Percentiles rank a stretch among this genome's conserved stretches.
These are phyloP conservation scores for Termitomyces sp. DNA, from an alignment of 768 basidiomycete species.

Conservation along the genomic window DNA sequence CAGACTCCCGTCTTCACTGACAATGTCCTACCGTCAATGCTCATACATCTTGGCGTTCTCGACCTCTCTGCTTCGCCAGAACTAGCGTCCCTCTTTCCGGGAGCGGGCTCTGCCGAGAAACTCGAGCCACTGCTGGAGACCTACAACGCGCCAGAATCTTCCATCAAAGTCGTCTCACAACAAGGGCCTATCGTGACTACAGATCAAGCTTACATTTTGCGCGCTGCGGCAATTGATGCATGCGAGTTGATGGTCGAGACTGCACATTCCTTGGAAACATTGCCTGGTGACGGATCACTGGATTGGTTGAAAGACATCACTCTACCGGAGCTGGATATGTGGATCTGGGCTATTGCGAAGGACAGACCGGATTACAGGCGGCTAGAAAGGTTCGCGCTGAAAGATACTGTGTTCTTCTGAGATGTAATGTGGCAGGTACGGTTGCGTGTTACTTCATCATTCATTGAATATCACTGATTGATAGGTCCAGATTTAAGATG, in stretches of 20 bases:
- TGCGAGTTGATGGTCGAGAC: constrained; percentile 62
- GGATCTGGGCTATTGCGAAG: constrained; percentile 83
- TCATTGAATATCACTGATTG: not conserved
- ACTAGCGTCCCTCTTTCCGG: constrained; percentile 45
- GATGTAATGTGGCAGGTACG: not conserved
- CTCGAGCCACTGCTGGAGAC: constrained; percentile 34
- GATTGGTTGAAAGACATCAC: constrained; percentile 54
- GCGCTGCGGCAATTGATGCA: constrained; percentile 77
- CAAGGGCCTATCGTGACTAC: constrained; percentile 50
- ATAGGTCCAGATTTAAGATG: not conserved
- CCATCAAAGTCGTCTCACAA: constrained; percentile 16
- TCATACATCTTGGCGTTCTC: constrained; percentile 71
- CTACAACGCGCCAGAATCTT: constrained; percentile 7
- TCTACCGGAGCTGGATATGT: constrained; percentile 61
- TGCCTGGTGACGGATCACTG: constrained; percentile 18
- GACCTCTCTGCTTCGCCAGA: constrained; percentile 49
- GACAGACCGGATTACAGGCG: constrained; percentile 66
- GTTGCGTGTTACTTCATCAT: not conserved
- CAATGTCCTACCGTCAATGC: constrained; percentile 80
- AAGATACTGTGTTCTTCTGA: constrained; percentile 68
- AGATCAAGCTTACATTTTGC: constrained; percentile 65
- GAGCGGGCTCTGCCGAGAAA: constrained; percentile 30
- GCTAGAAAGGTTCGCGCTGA: constrained; percentile 61
- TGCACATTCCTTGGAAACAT: constrained; percentile 34
- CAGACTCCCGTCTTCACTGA: constrained; percentile 69